Percentiles rank a stretch among this genome's conserved stretches.
phyloP scores from a whole-genome alignment of 1,284 basidiomycete species.

The Phaffia rhodozyma region DNA sequence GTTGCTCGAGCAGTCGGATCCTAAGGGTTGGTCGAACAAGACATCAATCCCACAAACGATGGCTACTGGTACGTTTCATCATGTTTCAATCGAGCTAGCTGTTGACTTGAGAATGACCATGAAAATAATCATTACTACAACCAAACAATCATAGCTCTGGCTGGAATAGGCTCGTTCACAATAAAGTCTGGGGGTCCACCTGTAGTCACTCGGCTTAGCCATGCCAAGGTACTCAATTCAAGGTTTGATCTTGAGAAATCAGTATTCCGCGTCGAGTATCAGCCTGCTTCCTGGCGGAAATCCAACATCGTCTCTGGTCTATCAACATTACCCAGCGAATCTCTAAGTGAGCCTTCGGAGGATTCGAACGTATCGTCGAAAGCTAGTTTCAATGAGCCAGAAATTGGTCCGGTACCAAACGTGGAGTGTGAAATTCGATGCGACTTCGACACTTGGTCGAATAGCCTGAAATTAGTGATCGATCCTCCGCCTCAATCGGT shows the following conservation, averaged over 20 bases:
- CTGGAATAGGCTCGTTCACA: conserved; percentile 83
- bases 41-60: conserved; percentile 83
- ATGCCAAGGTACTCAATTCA: conserved; percentile 60
- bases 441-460: conserved; percentile 84
- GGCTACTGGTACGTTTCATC: conserved; percentile 28
- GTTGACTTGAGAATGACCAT: background rate
- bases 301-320: conserved; percentile 26
- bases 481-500: conserved; percentile 85
- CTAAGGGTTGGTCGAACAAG: conserved; percentile 95
- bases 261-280: conserved; percentile 75
- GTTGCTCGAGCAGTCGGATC: conserved; percentile 90
- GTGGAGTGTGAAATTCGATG: conserved; percentile 90
- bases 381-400: background rate
- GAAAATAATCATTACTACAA: conserved; percentile 23
- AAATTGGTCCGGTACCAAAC: conserved; percentile 19
- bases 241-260: conserved; percentile 81
- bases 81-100: no score
- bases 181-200: conserved; percentile 94
- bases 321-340: conserved; percentile 21
- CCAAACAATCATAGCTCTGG: conserved; percentile 48
- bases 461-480: conserved; percentile 75
- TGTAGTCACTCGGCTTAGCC: conserved; percentile 64
- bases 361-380: background rate
- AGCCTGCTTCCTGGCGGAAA: conserved; percentile 48
- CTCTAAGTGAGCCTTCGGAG: background rate